Percentiles rank a stretch among this genome's conserved stretches.
These are phyloP conservation scores for Parmelia sp. DNA, from an alignment of 495 filamentous ascomycete genomes.

Conservation along the genomic window DNA sequence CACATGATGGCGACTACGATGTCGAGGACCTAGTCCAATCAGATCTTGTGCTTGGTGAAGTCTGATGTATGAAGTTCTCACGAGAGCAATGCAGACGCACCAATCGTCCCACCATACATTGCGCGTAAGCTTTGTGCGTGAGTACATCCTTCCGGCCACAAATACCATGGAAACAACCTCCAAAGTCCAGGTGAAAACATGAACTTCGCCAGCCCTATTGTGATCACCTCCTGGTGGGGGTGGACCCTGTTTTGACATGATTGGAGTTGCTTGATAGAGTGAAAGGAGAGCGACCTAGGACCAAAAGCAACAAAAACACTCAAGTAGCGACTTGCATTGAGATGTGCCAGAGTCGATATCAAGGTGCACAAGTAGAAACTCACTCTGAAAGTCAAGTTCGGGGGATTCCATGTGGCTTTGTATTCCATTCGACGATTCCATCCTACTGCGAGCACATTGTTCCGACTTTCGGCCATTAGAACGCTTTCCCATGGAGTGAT, in stretches of 20 bases:
- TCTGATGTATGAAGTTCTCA: constrained; percentile 20
- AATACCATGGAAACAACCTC: constrained; percentile 33
- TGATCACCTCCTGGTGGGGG: constrained; percentile 11
- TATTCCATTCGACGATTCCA: neutral
- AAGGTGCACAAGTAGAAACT: neutral
- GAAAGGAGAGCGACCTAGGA: too few species aligned
- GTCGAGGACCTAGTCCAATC: constrained; percentile 22
- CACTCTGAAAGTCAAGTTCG: neutral
- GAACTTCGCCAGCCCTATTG: constrained; percentile 18
- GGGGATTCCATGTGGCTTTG: neutral
- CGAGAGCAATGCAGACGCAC: constrained; percentile 41
- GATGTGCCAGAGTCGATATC: neutral
- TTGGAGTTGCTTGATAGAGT: neutral
- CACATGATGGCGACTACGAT: constrained; percentile 26
- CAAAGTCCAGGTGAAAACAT: constrained; percentile 31
- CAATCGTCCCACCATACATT: constrained; percentile 48
- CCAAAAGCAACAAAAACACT: neutral
- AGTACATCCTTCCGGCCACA: constrained; percentile 41
- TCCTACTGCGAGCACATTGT: neutral
- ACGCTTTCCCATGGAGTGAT: constrained; percentile 5
- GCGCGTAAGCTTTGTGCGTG: constrained; percentile 39
- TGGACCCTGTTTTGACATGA: constrained; percentile 22
- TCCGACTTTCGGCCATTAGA: constrained; percentile 9
- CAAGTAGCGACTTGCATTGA: neutral
- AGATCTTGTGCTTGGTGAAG: neutral